Evolutionary conservation across 2,329 filamentous ascomycete genomes (phyloP).

Genomic region (Epichloe hybrida): DNA sequence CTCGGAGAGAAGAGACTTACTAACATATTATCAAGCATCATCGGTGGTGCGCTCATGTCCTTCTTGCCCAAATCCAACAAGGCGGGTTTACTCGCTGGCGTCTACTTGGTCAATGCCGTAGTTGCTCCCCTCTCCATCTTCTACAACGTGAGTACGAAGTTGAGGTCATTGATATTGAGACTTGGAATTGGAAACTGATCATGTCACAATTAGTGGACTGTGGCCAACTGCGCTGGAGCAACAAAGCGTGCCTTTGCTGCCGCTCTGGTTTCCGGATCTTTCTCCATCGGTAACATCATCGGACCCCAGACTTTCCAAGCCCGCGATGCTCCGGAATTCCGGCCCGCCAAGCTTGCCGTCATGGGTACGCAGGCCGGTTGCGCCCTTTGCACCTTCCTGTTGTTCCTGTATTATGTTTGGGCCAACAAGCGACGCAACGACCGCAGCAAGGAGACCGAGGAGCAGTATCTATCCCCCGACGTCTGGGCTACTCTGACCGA

Average conservation of each 20-base stretch:
- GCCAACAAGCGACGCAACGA: slow-evolving; percentile 28
- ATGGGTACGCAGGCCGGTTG: slow-evolving; percentile 35
- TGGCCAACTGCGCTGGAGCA: slow-evolving; percentile 36
- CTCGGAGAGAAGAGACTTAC: not conserved
- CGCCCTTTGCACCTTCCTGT: slow-evolving; percentile 25
- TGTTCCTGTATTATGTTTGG: slow-evolving; percentile 38
- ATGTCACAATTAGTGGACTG: slow-evolving; percentile 24
- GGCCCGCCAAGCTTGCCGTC: slow-evolving; percentile 40
- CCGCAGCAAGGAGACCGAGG: slow-evolving; percentile 22
- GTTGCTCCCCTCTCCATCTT: slow-evolving; percentile 31
- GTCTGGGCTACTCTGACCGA: slow-evolving; percentile 40
- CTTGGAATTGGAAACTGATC: not conserved
- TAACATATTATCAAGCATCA: slow-evolving; percentile 17
- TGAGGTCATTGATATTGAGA: not conserved
- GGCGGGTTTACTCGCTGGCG: slow-evolving; percentile 32
- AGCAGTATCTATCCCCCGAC: slow-evolving; percentile 26
- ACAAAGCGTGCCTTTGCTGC: slow-evolving; percentile 39
- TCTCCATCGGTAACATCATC: slow-evolving; percentile 42
- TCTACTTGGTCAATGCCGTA: slow-evolving; percentile 38
- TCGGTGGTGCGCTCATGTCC: slow-evolving; percentile 39
- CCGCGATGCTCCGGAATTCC: slow-evolving; percentile 36
- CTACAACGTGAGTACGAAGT: slow-evolving; percentile 24
- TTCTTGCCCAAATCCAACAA: slow-evolving; percentile 33
- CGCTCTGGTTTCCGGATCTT: slow-evolving; percentile 34
- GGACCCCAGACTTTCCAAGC: slow-evolving; percentile 42